Evolutionary conservation across 305 asterid species (phyloP).

Genomic region (Fraxinus sp.): DNA sequence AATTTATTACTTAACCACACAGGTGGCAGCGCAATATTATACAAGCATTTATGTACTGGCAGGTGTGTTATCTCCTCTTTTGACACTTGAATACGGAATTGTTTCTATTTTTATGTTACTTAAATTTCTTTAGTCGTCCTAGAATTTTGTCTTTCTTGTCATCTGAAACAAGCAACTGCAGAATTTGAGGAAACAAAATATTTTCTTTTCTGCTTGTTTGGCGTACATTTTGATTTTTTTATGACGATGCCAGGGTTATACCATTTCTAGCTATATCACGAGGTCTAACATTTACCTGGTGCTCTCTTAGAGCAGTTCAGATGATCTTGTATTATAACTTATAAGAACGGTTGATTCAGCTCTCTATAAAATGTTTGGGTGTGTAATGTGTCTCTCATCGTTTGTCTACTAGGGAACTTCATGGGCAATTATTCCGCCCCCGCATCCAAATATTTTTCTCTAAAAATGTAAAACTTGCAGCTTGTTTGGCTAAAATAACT

Average conservation of each 20-base stretch:
- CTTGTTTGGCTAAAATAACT: background rate
- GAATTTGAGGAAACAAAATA: background rate
- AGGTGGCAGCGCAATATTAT: constrained; percentile 89
- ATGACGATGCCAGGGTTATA: background rate
- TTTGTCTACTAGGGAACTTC: background rate
- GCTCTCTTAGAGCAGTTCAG: background rate
- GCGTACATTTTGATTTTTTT: background rate
- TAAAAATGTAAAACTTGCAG: background rate
- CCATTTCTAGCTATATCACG: background rate
- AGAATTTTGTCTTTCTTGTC: background rate
- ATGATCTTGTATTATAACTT: constrained; percentile 1
- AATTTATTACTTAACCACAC: constrained; percentile 33
- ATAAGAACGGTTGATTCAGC: background rate
- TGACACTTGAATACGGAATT: background rate
- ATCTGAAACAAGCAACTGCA: background rate
- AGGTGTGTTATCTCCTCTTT: constrained; percentile 42
- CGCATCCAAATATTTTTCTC: background rate
- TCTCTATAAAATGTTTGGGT: background rate
- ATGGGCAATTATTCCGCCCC: background rate
- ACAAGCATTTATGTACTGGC: constrained; percentile 93
- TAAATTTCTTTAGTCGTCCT: background rate
- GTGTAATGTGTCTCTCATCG: background rate
- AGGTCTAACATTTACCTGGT: background rate
- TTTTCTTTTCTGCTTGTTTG: background rate
- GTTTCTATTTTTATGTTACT: background rate